Conservation (phyloP, 805 yeast genomes). For the Wickerhamomyces ciferrii region DNA sequence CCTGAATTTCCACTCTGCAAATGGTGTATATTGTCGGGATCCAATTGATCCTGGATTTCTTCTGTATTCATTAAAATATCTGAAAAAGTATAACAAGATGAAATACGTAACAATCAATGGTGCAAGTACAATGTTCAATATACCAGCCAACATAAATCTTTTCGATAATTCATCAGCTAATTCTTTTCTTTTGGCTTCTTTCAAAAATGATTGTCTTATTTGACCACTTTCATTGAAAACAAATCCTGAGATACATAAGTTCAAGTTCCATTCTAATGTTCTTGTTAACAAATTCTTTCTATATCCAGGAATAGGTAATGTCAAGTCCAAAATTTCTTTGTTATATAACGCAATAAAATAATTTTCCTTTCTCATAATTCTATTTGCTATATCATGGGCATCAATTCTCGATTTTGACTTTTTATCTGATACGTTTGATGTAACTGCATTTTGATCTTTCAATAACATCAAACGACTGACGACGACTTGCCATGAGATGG, state of each 20-base stretch:
- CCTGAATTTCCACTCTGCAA: constrained; percentile 91
- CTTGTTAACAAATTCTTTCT: constrained; percentile 55
- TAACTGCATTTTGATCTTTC: constrained; percentile 71
- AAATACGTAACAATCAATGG: constrained; percentile 86
- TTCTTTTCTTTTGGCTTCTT: constrained; percentile 61
- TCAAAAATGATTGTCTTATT: constrained; percentile 63
- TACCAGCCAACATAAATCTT: constrained; percentile 83
- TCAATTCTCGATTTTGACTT: constrained; percentile 72
- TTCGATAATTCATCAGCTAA: constrained; percentile 67
- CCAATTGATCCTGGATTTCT: constrained; percentile 81
- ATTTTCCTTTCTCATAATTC: constrained; percentile 94
- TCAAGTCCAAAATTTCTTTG: constrained; percentile 64
- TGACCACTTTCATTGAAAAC: constrained; percentile 83
- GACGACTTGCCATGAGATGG: constrained; percentile 88
- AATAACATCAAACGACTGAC: constrained; percentile 70
- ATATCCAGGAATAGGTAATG: constrained; percentile 48
- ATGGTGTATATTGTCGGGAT: constrained; percentile 85
- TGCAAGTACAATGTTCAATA: constrained; percentile 73
- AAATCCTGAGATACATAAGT: constrained; percentile 81
- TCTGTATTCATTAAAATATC: constrained; percentile 89
- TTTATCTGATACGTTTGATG: constrained; percentile 45
- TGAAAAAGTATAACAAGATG: constrained; percentile 75
- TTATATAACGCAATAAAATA: constrained; percentile 88
- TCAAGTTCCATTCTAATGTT: constrained; percentile 92
- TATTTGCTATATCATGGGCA: constrained; percentile 91